phyloP scores from a whole-genome alignment of 1,284 basidiomycete species.

The Somion occarium region DNA sequence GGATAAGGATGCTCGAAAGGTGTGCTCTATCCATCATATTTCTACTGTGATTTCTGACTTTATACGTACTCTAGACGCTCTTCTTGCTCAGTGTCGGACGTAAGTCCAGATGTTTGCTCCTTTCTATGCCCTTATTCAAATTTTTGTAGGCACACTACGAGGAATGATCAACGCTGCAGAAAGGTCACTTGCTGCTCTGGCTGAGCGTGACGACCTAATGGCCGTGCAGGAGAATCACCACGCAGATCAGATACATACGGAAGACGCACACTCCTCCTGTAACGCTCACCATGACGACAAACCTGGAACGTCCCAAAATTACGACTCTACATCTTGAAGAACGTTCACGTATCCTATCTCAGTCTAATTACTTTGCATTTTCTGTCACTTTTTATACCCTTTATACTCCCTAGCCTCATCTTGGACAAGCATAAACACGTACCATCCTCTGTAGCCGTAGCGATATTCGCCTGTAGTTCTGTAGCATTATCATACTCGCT shows the following conservation, averaged over 20 bases:
- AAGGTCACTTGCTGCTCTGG: conserved; percentile 33
- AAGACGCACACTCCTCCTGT: background rate
- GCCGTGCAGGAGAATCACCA: conserved; percentile 1
- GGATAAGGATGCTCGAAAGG: conserved; percentile 46
- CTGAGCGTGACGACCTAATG: conserved; percentile 30
- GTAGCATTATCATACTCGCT: too few relatives aligned
- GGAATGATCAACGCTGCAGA: conserved; percentile 40
- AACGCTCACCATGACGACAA: too few relatives aligned
- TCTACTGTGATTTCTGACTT: background rate
- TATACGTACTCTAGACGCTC: conserved; percentile 33
- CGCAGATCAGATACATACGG: background rate
- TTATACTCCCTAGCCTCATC: too few relatives aligned
- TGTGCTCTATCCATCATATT: conserved; percentile 25
- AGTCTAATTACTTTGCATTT: too few relatives aligned
- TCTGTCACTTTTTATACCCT: too few relatives aligned
- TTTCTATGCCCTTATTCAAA: background rate
- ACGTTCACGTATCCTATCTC: too few relatives aligned
- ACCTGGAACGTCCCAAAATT: too few relatives aligned
- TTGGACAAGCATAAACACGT: too few relatives aligned
- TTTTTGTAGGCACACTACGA: conserved; percentile 31
- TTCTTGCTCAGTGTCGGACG: conserved; percentile 52
- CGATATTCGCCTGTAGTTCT: too few relatives aligned
- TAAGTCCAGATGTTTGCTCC: conserved; percentile 27
- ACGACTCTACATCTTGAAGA: too few relatives aligned
- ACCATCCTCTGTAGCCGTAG: too few relatives aligned